Evolutionary conservation across 1,284 basidiomycete species (phyloP).

Genomic region (Naganishia sp.): DNA sequence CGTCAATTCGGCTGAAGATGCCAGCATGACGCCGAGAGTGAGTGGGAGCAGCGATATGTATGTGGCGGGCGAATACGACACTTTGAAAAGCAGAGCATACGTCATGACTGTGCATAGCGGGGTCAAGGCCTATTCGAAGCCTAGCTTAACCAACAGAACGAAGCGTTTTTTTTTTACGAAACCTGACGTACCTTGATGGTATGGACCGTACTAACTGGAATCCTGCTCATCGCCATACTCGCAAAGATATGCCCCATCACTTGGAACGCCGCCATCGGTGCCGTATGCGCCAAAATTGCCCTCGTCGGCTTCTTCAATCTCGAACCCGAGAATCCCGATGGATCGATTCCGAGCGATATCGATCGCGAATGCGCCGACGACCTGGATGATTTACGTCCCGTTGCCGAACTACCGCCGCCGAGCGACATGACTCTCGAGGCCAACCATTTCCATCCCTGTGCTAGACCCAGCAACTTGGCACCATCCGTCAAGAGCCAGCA

Average conservation of each 20-base stretch:
- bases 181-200: conserved; percentile 83
- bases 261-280: conserved; percentile 89
- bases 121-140: conserved; percentile 74
- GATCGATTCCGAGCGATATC: conserved; percentile 24
- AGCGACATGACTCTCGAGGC: conserved; percentile 65
- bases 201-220: conserved; percentile 96
- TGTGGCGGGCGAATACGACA: conserved; percentile 86
- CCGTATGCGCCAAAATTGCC: conserved; percentile 72
- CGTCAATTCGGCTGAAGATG: conserved; percentile 88
- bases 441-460: conserved; percentile 16
- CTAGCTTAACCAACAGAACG: conserved; percentile 1
- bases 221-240: conserved; percentile 91
- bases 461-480: conserved; percentile 16
- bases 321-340: conserved; percentile 55
- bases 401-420: conserved; percentile 54
- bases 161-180: not conserved
- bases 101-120: conserved; percentile 95
- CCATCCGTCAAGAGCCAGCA: conserved; percentile 62
- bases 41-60: conserved; percentile 93
- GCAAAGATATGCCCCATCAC: conserved; percentile 97
- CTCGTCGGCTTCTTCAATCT: conserved; percentile 68
- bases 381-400: conserved; percentile 36
- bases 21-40: conserved; percentile 95
- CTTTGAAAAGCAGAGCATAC: conserved; percentile 87
- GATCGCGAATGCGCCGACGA: conserved; percentile 19